Percentiles rank a stretch among this genome's conserved stretches.
phyloP scores from a whole-genome alignment of 2,329 filamentous ascomycete genomes.

The Xylaria sp. region DNA sequence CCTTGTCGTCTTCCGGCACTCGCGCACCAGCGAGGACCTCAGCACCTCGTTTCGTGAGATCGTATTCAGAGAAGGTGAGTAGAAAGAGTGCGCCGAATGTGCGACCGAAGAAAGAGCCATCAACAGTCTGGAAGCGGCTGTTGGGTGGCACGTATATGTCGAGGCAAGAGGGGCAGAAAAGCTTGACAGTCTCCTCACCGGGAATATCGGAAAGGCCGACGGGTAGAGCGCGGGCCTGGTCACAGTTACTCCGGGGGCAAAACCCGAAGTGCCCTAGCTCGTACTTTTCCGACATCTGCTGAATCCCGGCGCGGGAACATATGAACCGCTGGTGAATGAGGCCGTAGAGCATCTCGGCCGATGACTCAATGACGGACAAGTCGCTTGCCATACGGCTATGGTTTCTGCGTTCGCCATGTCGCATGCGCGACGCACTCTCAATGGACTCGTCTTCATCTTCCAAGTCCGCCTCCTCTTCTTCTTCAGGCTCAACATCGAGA shows the following conservation, averaged over 20 bases:
- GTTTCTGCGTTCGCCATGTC: conserved; percentile 64
- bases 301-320: conserved; percentile 90
- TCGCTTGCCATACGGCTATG: conserved; percentile 84
- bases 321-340: conserved; percentile 98
- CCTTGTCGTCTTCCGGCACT: conserved; percentile 40
- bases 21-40: conserved; percentile 47
- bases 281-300: conserved; percentile 99
- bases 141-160: conserved; percentile 98
- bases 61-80: conserved; percentile 95
- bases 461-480: conserved; percentile 71
- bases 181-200: conserved; percentile 94
- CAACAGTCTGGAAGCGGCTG: conserved; percentile 93
- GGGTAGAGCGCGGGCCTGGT: conserved; percentile 81
- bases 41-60: conserved; percentile 67
- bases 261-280: conserved; percentile 93
- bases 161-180: conserved; percentile 94
- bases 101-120: conserved; percentile 95
- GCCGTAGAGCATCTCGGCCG: conserved; percentile 96
- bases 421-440: conserved; percentile 53
- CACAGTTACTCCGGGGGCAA: conserved; percentile 92
- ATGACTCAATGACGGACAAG: conserved; percentile 91
- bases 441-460: conserved; percentile 68
- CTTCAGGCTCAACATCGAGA: conserved; percentile 93
- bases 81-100: conserved; percentile 97
- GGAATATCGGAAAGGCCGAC: conserved; percentile 93